Percentiles rank a stretch among this genome's conserved stretches.
Evolutionary conservation across 345 rosid genomes (phyloP).

Genomic region (Bruguiera sexangula): DNA sequence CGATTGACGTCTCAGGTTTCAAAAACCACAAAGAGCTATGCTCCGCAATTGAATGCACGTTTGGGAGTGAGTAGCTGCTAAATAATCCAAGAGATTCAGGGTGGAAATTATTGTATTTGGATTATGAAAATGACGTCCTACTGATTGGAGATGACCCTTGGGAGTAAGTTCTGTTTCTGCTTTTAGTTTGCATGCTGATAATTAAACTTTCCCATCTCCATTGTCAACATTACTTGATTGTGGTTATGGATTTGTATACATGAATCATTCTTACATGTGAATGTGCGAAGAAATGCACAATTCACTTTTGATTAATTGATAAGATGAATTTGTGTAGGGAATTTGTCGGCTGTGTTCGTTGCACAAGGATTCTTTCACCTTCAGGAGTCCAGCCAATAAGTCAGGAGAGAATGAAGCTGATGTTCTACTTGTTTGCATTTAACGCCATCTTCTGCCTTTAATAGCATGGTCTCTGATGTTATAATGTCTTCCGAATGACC

Average conservation of each 20-base stretch:
- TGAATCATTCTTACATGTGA: no score
- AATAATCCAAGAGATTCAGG: slow-evolving; percentile 71
- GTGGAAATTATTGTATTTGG: slow-evolving; percentile 94
- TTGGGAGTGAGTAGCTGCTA: slow-evolving; percentile 84
- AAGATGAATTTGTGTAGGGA: slow-evolving; percentile 43
- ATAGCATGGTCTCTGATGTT: not conserved
- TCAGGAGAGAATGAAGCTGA: slow-evolving; percentile 94
- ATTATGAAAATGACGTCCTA: slow-evolving; percentile 88
- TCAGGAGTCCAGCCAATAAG: slow-evolving; percentile 96
- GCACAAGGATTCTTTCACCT: slow-evolving; percentile 93
- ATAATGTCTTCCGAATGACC: not conserved
- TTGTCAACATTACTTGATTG: not conserved
- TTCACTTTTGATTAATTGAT: not conserved
- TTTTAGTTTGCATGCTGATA: not conserved
- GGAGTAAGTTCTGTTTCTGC: slow-evolving; percentile 58
- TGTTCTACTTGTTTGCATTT: no score
- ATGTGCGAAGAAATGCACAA: no score
- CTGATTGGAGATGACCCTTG: slow-evolving; percentile 98
- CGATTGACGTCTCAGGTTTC: slow-evolving; percentile 80
- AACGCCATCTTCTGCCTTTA: not conserved
- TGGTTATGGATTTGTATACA: not conserved
- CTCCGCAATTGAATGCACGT: slow-evolving; percentile 84
- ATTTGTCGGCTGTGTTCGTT: slow-evolving; percentile 95
- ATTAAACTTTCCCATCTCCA: not conserved
- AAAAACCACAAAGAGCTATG: slow-evolving; percentile 76